Percentiles rank a stretch among this genome's conserved stretches.
phyloP scores from a whole-genome alignment of 2,329 filamentous ascomycete genomes.

The Lasiodiplodia sp. region DNA sequence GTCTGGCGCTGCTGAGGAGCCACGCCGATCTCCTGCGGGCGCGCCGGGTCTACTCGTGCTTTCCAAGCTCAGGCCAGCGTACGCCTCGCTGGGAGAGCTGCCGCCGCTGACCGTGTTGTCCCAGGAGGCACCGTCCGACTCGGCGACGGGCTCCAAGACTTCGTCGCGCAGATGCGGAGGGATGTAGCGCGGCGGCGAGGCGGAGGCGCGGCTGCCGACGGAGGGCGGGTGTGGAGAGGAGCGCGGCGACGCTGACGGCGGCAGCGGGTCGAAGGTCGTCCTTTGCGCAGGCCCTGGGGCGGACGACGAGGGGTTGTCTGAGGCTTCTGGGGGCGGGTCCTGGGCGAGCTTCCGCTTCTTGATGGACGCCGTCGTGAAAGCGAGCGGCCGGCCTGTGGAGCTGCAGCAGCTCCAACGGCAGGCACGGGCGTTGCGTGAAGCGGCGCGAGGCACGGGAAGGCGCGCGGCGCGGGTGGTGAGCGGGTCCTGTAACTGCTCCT shows the following conservation, averaged over 20 bases:
- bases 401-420: slow-evolving; percentile 48
- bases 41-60: slow-evolving; percentile 41
- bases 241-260: slow-evolving; percentile 40
- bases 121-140: slow-evolving; percentile 37
- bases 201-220: slow-evolving; percentile 38
- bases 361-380: slow-evolving; percentile 51
- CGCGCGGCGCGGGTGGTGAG: background rate
- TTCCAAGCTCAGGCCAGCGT: slow-evolving; percentile 59
- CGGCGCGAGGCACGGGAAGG: slow-evolving; percentile 23
- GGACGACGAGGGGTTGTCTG: slow-evolving; percentile 9
- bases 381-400: slow-evolving; percentile 47
- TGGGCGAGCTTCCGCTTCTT: slow-evolving; percentile 57
- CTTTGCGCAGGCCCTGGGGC: background rate
- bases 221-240: slow-evolving; percentile 46
- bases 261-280: slow-evolving; percentile 31
- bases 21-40: slow-evolving; percentile 38
- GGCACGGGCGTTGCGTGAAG: slow-evolving; percentile 33
- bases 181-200: slow-evolving; percentile 57
- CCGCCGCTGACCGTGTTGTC: slow-evolving; percentile 48
- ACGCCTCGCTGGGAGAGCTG: slow-evolving; percentile 61
- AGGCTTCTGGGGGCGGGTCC: slow-evolving; percentile 34
- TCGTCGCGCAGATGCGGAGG: slow-evolving; percentile 65
- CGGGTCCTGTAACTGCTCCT: background rate
- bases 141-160: slow-evolving; percentile 48
- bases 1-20: slow-evolving; percentile 33